Base-by-base conservation (phyloP, 768 basidiomycete genomes). In the Pleurotus giganteus region DNA sequence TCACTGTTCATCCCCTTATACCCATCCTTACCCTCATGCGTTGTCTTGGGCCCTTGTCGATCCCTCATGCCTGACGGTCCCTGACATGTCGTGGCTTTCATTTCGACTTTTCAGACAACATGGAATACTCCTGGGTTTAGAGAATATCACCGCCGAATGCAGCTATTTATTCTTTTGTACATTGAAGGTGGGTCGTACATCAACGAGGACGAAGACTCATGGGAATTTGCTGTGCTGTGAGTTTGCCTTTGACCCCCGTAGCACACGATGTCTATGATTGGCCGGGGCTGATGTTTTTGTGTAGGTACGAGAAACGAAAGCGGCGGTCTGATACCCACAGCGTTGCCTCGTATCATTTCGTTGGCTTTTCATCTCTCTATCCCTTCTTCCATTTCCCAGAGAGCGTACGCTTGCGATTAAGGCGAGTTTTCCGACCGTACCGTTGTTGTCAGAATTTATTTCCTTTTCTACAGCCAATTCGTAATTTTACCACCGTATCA, bases 321-420 rank as follows among this genome's bases (percentile, higher is more conserved):
- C 78, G 87, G 57, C 78, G 67, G 61, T 71, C 69, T 34, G 61
- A 73, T 15, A 74, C 81, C 5, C 71, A 78, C 57, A 51, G 17
- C n/a, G 75, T 76, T 2, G 60, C 72, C 12, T 83, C 86, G 4
- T 96, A 97, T 69, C 96, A 98, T 71, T 97, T 98, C 61, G 80
- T 89, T 44, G 96, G 96, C 8, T 99, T 96, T 69, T 90, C 93
- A 3, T 93, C 94, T 1, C 76, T 98, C 34, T 98, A 95, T 67
- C 90, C 91, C 15, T 99, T 99, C 71, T 97, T 94, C 73, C 89
- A 87, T 69, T 98, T 89, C 72, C 97, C 97, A 4, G 96, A 97
- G 65, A 89, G 80, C 64, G 83, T 89, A 54, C 84, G 97, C 27
- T 64, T 98, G 67, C 81, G 97, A 59, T 72, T 98, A 54, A 94